phyloP scores from a whole-genome alignment of 2,329 filamentous ascomycete species.

The Neopestalotiopsis sp. region DNA sequence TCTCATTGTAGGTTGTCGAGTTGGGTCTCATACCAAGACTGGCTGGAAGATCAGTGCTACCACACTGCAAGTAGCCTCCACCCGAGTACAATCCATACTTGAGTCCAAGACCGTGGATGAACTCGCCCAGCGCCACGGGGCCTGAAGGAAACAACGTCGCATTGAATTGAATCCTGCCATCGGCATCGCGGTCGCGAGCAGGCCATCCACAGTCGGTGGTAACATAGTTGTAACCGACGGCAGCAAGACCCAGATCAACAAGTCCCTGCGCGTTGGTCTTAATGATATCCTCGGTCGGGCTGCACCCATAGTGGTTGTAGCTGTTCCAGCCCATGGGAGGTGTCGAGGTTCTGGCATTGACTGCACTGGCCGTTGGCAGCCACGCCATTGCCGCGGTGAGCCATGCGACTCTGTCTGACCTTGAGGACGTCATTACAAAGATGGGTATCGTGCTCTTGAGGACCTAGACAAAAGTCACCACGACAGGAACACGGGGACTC shows the following conservation, averaged over 20 bases:
- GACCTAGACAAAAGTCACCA: background rate
- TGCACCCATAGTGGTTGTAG: slow-evolving; percentile 61
- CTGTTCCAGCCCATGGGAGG: slow-evolving; percentile 62
- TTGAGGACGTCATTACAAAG: background rate
- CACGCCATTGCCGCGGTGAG: background rate
- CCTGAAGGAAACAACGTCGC: slow-evolving; percentile 54
- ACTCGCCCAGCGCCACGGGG: slow-evolving; percentile 52
- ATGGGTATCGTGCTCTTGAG: background rate
- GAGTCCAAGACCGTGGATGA: slow-evolving; percentile 51
- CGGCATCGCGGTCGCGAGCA: slow-evolving; percentile 39
- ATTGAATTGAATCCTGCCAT: slow-evolving; percentile 57
- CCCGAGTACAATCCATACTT: slow-evolving; percentile 62
- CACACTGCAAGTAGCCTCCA: slow-evolving; percentile 49
- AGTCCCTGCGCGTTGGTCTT: slow-evolving; percentile 58
- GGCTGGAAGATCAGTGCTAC: slow-evolving; percentile 46
- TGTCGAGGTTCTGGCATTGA: slow-evolving; percentile 31
- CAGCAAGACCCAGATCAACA: slow-evolving; percentile 53
- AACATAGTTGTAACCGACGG: slow-evolving; percentile 60
- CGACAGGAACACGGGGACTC: background rate
- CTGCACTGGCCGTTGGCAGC: slow-evolving; percentile 15
- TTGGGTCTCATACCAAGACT: slow-evolving; percentile 41
- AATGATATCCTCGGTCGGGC: slow-evolving; percentile 52
- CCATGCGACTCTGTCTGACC: background rate
- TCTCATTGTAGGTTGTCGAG: background rate
- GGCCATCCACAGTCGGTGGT: slow-evolving; percentile 66